phyloP scores from a whole-genome alignment of 2,329 filamentous ascomycete genomes.

The Alternaria postmessia region DNA sequence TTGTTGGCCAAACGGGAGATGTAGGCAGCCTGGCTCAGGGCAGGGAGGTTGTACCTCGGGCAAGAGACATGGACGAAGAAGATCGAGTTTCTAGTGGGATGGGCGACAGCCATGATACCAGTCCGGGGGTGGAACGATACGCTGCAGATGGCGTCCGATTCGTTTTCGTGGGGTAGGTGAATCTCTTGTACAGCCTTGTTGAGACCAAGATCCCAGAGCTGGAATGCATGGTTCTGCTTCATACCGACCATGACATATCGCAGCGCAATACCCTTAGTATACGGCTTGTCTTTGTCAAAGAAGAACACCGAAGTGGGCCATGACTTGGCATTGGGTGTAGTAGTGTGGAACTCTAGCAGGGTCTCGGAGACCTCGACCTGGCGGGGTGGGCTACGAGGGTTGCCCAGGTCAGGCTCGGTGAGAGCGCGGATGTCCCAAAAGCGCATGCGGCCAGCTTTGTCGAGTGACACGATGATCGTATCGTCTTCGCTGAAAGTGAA shows the following conservation, averaged over 20 bases:
- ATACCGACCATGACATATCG: conserved; percentile 97
- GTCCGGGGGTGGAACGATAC: conserved; percentile 92
- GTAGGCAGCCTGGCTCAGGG: conserved; percentile 87
- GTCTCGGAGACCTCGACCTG: conserved; percentile 84
- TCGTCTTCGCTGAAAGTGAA: conserved; percentile 98
- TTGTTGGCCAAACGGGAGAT: conserved; percentile 75
- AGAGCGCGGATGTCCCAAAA: conserved; percentile 97
- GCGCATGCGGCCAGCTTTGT: conserved; percentile 94
- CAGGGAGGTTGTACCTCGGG: conserved; percentile 83
- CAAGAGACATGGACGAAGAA: conserved; percentile 97
- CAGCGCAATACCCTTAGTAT: conserved; percentile 86
- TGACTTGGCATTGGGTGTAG: conserved; percentile 87
- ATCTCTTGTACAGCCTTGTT: conserved; percentile 97
- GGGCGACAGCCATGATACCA: conserved; percentile 92
- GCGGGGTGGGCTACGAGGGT: conserved; percentile 52
- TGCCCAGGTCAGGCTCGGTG: conserved; percentile 60
- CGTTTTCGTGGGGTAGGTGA: conserved; percentile 93
- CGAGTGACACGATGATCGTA: conserved; percentile 89
- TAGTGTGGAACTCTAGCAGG: conserved; percentile 85
- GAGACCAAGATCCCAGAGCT: conserved; percentile 96
- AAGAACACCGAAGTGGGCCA: conserved; percentile 97
- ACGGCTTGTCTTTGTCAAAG: conserved; percentile 94
- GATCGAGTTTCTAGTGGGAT: conserved; percentile 95
- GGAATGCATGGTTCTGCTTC: conserved; percentile 98
- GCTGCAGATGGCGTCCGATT: conserved; percentile 97